Percentiles rank a stretch among this genome's conserved stretches.
Conservation (phyloP, 345 rosid species). For the Nasturtium officinale region DNA sequence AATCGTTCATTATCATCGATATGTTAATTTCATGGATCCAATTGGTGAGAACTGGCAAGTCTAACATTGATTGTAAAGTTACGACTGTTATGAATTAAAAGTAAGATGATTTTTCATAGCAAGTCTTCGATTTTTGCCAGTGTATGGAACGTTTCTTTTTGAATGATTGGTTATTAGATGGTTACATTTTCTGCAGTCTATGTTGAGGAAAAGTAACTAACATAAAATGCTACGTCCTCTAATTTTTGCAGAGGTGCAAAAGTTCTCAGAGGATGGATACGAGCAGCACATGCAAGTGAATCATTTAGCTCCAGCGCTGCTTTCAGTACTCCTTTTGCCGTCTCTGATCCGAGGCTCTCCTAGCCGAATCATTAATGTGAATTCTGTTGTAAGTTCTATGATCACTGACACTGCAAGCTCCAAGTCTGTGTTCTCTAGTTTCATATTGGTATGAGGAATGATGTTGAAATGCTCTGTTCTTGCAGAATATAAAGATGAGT, state of each 20-base stretch:
- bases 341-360: conserved; percentile 94
- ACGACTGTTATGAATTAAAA: neutral
- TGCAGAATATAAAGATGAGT: neutral
- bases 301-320: conserved; percentile 93
- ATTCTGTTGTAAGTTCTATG: conserved; percentile 85
- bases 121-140: neutral
- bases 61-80: neutral
- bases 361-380: conserved; percentile 88
- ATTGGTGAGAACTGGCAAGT: conserved; percentile 2
- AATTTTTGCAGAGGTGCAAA: conserved; percentile 66
- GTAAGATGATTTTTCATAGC: neutral
- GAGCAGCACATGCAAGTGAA: conserved; percentile 99
- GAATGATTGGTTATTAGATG: neutral
- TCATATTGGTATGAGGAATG: conserved; percentile 5
- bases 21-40: neutral
- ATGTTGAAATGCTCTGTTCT: conserved; percentile 5
- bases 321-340: conserved; percentile 85
- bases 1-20: neutral
- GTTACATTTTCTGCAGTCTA: conserved; percentile 2
- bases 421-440: neutral
- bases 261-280: conserved; percentile 82
- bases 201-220: conserved; percentile 12
- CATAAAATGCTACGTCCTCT: conserved; percentile 29
- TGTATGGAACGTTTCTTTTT: neutral
- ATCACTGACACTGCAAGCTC: conserved; percentile 14